Evolutionary conservation across 306 rosid species (phyloP).

Genomic region (Cyclanthera cordifolia): DNA sequence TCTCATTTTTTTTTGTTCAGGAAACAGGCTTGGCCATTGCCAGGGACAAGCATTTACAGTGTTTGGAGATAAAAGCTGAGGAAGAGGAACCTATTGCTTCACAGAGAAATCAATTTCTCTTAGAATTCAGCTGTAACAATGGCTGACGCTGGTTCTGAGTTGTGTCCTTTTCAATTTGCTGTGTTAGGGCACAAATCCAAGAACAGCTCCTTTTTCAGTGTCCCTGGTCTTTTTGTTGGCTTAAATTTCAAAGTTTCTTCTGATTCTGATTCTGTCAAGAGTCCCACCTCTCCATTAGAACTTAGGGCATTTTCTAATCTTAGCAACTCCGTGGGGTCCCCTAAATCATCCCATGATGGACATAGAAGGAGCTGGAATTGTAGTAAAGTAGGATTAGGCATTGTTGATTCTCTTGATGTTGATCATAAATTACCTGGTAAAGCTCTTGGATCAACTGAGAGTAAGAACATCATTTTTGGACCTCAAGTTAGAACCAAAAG

Average conservation of each 20-base stretch:
- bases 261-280: conserved; percentile 69
- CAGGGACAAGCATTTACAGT: conserved; percentile 15
- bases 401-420: conserved; percentile 60
- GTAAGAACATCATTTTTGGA: conserved; percentile 48
- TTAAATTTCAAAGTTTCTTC: conserved; percentile 41
- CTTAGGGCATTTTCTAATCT: conserved; percentile 45
- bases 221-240: conserved; percentile 66
- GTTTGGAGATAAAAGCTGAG: conserved; percentile 39
- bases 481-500: conserved; percentile 41
- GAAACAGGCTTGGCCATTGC: conserved; percentile 7
- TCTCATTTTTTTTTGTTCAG: neutral
- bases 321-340: conserved; percentile 38
- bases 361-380: conserved; percentile 58
- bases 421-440: conserved; percentile 40
- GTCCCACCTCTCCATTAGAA: conserved; percentile 88
- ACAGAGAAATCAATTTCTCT: conserved; percentile 39
- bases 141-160: conserved; percentile 31
- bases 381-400: conserved; percentile 67
- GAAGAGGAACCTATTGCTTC: conserved; percentile 35
- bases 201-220: conserved; percentile 44
- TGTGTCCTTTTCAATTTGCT: conserved; percentile 23
- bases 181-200: conserved; percentile 28
- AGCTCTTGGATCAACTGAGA: conserved; percentile 41
- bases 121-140: conserved; percentile 20
- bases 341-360: conserved; percentile 35